Evolutionary conservation across 495 filamentous ascomycete genomes (phyloP).

Genomic region (Podospora fimiseda): DNA sequence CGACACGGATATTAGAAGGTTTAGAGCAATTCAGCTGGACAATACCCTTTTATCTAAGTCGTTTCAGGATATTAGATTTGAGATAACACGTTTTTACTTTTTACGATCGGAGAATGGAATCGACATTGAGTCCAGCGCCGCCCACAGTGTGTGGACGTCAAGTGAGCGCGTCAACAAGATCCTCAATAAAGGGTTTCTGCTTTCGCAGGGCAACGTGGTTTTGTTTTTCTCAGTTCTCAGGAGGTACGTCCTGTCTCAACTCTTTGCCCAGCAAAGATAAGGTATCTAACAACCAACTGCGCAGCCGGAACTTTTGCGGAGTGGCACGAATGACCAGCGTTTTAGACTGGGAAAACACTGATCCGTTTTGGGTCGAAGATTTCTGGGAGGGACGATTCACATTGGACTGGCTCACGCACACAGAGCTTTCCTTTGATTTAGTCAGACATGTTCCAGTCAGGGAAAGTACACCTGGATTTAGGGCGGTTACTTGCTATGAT

Average conservation of each 20-base stretch:
- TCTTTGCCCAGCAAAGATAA: background rate
- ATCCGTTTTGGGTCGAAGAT: background rate
- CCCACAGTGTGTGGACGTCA: constrained; percentile 1
- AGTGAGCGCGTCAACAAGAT: constrained; percentile 2
- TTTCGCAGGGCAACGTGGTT: background rate
- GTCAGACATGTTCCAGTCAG: background rate
- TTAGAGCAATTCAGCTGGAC: too few species aligned
- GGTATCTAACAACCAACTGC: background rate
- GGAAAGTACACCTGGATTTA: background rate
- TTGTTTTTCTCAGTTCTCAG: background rate
- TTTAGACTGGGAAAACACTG: background rate
- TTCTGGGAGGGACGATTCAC: constrained; percentile 1
- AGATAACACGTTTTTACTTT: background rate
- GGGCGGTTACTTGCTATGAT: background rate
- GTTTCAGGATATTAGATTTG: too few species aligned
- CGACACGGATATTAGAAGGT: too few species aligned
- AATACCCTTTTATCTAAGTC: too few species aligned
- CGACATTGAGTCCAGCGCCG: background rate
- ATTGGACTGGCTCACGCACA: background rate
- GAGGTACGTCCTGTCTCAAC: background rate
- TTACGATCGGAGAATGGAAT: background rate
- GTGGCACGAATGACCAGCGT: background rate
- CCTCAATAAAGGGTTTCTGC: background rate
- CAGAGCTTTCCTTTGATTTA: constrained; percentile 2
- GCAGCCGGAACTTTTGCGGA: background rate